Conservation (phyloP, 306 rosid genomes). For the Begonia peltatifolia region DNA sequence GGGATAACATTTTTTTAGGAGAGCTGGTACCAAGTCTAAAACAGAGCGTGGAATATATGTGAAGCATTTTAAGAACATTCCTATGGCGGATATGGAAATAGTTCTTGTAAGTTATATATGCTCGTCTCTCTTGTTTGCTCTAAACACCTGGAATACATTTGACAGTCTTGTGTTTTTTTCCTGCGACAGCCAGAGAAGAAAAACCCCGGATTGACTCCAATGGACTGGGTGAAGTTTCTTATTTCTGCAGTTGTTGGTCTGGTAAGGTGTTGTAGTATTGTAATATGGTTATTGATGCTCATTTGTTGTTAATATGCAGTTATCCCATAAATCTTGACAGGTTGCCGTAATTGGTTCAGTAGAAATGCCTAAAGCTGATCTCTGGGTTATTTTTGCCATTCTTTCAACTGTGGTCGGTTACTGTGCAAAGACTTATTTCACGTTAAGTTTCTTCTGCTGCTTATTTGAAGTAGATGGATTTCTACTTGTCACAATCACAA, state of each 20-base stretch:
- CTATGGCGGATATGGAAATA: conserved; percentile 96
- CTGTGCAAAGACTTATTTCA: conserved; percentile 86
- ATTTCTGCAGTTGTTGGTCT: conserved; percentile 82
- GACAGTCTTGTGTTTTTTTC: conserved; percentile 5
- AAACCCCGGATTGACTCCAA: conserved; percentile 97
- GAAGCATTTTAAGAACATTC: conserved; percentile 81
- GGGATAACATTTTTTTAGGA: conserved; percentile 33
- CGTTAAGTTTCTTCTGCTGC: conserved; percentile 32
- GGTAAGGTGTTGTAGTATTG: conserved; percentile 28
- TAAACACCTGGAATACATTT: too few species aligned
- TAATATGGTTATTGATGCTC: too few species aligned
- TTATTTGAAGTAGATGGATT: neutral
- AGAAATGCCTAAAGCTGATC: conserved; percentile 77
- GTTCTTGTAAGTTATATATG: conserved; percentile 56
- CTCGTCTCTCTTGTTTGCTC: too few species aligned
- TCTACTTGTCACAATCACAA: too few species aligned
- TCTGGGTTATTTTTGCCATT: conserved; percentile 70
- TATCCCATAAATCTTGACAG: conserved; percentile 25
- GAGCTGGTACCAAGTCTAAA: conserved; percentile 26
- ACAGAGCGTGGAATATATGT: conserved; percentile 66
- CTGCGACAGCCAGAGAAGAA: conserved; percentile 82
- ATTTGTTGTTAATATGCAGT: neutral
- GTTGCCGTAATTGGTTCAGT: conserved; percentile 75
- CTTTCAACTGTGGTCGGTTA: conserved; percentile 80
- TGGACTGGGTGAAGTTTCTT: conserved; percentile 95